phyloP scores from a whole-genome alignment of 148 eudicot genomes.

The Drosera capensis region DNA sequence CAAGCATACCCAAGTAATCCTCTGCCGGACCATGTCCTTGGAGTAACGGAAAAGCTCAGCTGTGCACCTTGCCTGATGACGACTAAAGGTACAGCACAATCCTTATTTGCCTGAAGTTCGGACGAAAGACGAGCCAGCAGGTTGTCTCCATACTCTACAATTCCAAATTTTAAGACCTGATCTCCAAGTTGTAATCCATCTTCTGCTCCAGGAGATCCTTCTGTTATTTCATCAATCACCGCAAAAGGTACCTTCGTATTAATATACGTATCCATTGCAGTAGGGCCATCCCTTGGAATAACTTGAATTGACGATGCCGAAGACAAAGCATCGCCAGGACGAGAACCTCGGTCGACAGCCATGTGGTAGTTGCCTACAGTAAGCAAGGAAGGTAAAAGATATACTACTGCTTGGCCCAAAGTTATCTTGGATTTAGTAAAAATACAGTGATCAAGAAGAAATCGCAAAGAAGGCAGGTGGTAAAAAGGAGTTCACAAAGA shows the following conservation, averaged over 20 bases:
- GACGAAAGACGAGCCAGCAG: conserved; percentile 55
- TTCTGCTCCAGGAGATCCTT: conserved; percentile 90
- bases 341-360: not conserved
- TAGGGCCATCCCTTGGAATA: conserved; percentile 8
- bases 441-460: no score
- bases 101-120: conserved; percentile 63
- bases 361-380: not conserved
- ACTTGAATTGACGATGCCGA: conserved; percentile 14
- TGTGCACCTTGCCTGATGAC: conserved; percentile 67
- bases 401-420: no score
- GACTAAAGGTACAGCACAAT: conserved; percentile 30
- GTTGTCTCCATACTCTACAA: conserved; percentile 59
- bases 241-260: conserved; percentile 57
- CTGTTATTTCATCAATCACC: conserved; percentile 78
- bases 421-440: no score
- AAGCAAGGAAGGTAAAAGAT: not conserved
- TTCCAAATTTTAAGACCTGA: conserved; percentile 78
- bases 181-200: conserved; percentile 97
- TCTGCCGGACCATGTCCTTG: conserved; percentile 84
- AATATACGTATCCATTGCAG: conserved; percentile 34
- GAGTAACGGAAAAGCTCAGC: conserved; percentile 45
- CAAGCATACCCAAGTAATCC: conserved; percentile 79
- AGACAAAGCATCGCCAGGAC: conserved; percentile 5
- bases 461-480: no score
- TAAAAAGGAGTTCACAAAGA: no score